Conservation (phyloP, 2,329 filamentous ascomycete genomes). For the Allantophomopsis lycopodina region DNA sequence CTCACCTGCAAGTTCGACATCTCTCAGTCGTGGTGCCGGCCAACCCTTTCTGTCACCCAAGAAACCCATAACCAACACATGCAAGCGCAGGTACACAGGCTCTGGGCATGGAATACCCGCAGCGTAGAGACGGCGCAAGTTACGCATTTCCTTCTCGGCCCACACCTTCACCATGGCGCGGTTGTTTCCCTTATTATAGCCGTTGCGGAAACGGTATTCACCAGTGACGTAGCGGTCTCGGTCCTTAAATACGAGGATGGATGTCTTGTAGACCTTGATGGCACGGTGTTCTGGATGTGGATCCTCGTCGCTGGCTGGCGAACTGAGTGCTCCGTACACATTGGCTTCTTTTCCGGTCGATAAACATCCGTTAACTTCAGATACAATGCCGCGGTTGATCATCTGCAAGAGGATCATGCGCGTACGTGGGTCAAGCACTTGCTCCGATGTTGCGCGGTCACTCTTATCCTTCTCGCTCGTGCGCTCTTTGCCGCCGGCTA, state of each 20-base stretch:
- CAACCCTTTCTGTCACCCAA: conserved; percentile 77
- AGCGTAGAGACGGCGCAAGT: conserved; percentile 69
- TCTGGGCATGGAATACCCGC: conserved; percentile 86
- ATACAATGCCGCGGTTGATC: conserved; percentile 82
- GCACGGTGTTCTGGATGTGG: conserved; percentile 56
- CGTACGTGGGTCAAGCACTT: conserved; percentile 86
- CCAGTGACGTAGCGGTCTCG: conserved; percentile 90
- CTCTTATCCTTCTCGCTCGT: conserved; percentile 68
- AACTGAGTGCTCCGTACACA: conserved; percentile 78
- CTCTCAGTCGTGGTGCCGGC: conserved; percentile 77
- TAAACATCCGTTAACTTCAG: conserved; percentile 86
- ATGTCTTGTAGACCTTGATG: conserved; percentile 98
- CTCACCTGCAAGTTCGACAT: conserved; percentile 61
- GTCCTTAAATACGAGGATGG: conserved; percentile 96
- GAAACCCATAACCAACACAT: conserved; percentile 92
- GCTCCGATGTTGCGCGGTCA: conserved; percentile 85
- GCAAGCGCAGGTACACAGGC: conserved; percentile 77
- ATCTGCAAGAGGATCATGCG: conserved; percentile 93
- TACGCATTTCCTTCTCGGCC: conserved; percentile 98
- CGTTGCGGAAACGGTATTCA: conserved; percentile 81
- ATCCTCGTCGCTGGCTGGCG: conserved; percentile 33
- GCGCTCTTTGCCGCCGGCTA: conserved; percentile 24
- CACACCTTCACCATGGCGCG: conserved; percentile 96
- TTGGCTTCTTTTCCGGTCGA: conserved; percentile 98
- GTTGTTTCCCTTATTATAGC: conserved; percentile 90